A percentile compares a stretch with the other conserved stretches of the same genome.
phyloP scores from a whole-genome alignment of 2,329 filamentous ascomycete species.

The Colletotrichum brevisporum region DNA sequence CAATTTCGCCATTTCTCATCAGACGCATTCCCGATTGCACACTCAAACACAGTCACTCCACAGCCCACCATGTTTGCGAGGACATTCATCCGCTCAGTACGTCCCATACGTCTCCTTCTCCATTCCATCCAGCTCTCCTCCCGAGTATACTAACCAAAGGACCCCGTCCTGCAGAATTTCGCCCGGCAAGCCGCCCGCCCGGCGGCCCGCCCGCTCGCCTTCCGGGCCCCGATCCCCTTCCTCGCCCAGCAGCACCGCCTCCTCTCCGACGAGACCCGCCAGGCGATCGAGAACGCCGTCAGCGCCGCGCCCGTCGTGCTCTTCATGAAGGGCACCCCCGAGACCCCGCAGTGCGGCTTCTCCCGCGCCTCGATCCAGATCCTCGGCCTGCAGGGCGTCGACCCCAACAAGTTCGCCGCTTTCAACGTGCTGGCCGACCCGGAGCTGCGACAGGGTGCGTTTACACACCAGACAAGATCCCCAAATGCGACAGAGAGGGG shows the following conservation, averaged over 20 bases:
- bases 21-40: slow-evolving; percentile 10
- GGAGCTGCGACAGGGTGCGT: slow-evolving; percentile 83
- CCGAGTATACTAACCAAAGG: slow-evolving; percentile 4
- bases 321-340: slow-evolving; percentile 99
- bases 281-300: slow-evolving; percentile 92
- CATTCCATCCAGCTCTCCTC: background rate
- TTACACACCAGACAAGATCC: background rate
- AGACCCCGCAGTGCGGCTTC: slow-evolving; percentile 96
- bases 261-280: slow-evolving; percentile 83
- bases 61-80: slow-evolving; percentile 32
- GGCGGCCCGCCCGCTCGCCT: slow-evolving; percentile 45
- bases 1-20: slow-evolving; percentile 35
- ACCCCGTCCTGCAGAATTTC: slow-evolving; percentile 51
- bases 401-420: slow-evolving; percentile 96
- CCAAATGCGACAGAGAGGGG: background rate
- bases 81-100: slow-evolving; percentile 36
- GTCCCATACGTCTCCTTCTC: background rate
- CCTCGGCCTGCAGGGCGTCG: slow-evolving; percentile 92
- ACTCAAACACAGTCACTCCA: slow-evolving; percentile 12
- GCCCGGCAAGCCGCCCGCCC: slow-evolving; percentile 56
- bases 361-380: slow-evolving; percentile 96
- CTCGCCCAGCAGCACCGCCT: slow-evolving; percentile 70
- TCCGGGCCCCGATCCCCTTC: slow-evolving; percentile 41
- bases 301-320: slow-evolving; percentile 91
- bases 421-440: slow-evolving; percentile 97